Evolutionary conservation across 2,329 filamentous ascomycete genomes (phyloP), one percentile per base, ranked within the genome.

Genomic region (Teratosphaeria nubilosa): DNA sequence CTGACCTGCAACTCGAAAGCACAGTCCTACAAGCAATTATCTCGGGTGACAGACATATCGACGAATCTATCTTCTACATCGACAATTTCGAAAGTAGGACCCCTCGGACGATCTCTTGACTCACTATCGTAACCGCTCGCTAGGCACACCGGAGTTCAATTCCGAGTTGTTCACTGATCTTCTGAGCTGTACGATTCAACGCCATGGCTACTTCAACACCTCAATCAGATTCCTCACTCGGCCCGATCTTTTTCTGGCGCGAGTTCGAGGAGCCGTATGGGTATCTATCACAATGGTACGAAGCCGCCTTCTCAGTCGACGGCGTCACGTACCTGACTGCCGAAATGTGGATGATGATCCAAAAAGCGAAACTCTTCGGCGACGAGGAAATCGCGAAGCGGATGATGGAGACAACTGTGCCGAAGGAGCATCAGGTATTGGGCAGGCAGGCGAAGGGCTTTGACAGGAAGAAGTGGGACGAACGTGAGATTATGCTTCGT

Each of bases 211-310:
- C 41, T 22, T 48, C 41, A 10, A 48, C 10, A 22, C 41, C 41
- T 22, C 41, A 48, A 24, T 48, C 41, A 13, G 56, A 60, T 32
- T n/a, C 50, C 7, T 51, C 48, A 13, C 27, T 34, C 24, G 66
- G 62, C 3, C 69, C 69, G 14, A 53, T 74, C 48, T 74, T 63
- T 62, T 75, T 74, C 68, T 74, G 69, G 70, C 65, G 69, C 50
- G 68, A 70, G 52, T 74, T 74, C 14, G 76, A 82, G 58, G 63
- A 71, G 0, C 67, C 71, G 2, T 73, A 78, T 32, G 82, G 82
- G 48, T 85, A 78, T 70, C 75, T 87, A n/a, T 83, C 79, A 0
- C 84, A 87, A 71, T 87, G 83, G 83, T 84, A 82, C 66, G 65
- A 72, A 55, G 77, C 73, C 20, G 70, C 76, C 1, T 86, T 85